A percentile compares a stretch with the other conserved stretches of the same genome.
Conservation (phyloP, 495 filamentous ascomycete genomes). For the Neurospora africana region DNA sequence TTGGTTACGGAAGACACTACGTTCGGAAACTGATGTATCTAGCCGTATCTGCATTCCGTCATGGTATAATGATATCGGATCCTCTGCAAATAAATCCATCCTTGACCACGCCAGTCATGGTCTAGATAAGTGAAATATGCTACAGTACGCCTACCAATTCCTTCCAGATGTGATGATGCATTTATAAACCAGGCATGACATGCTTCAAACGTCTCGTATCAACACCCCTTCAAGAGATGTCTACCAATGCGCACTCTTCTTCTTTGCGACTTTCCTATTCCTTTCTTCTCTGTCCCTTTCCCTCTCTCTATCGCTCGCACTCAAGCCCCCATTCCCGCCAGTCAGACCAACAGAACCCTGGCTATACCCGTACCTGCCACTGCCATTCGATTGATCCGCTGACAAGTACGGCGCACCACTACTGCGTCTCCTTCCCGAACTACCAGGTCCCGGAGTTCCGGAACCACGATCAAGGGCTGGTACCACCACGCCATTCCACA, state of each 20-base stretch:
- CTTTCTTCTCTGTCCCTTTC: slow-evolving; percentile 19
- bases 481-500: slow-evolving; percentile 18
- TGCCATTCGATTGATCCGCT: not conserved
- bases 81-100: not conserved
- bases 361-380: not conserved
- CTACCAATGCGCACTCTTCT: slow-evolving; percentile 34
- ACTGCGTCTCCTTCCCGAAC: not conserved
- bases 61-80: not conserved
- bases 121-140: not conserved
- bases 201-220: not conserved
- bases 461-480: not conserved
- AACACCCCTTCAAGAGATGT: not conserved
- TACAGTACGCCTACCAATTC: not conserved
- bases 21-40: not conserved
- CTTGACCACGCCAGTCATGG: not conserved
- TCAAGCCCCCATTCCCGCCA: slow-evolving; percentile 4
- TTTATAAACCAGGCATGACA: not conserved
- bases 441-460: not conserved
- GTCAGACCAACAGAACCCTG: slow-evolving; percentile 1
- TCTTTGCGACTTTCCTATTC: slow-evolving; percentile 30
- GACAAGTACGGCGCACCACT: not conserved
- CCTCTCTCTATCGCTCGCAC: slow-evolving; percentile 15
- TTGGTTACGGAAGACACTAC: not conserved
- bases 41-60: not conserved
- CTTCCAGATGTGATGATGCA: not conserved